Base-by-base conservation (phyloP, 495 filamentous ascomycete species). In the Entonaema liquescens region DNA sequence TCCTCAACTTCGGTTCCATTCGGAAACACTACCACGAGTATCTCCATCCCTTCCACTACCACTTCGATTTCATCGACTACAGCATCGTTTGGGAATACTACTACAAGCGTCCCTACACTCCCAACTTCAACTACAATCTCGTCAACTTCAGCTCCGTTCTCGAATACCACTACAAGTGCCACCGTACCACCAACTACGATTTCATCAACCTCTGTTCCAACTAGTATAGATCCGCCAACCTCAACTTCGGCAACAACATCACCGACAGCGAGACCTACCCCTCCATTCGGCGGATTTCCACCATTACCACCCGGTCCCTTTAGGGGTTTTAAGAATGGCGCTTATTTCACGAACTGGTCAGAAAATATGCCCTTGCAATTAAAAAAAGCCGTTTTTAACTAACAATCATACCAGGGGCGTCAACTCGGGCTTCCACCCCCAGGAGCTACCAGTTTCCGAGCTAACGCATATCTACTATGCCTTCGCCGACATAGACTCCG, bases 391-490 rank as follows among this genome's bases (percentile, higher is more conserved):
- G n/a, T n/a, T 44, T 17, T 25, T 38, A 67, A 26, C 65, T 73
- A 17, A 73, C 47, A 59, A 5, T 5, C 15, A 12, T 29, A 53
- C 31, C 23, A 73, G 70, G 70, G 70, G 70, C 17, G 50, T 73
- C 13, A 73, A 73, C 65, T 53, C 65, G 52, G 65, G 65, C 17
- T 73, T 57, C 35, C 58, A 69, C 23, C 93, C 94, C 0, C 92
- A 97, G 70, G 91, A 97, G 76, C 83, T 99, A 15, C 95, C 94
- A 2, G 92, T 89, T 5, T 87, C 93, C 47, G 92, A 97, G 59
- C 83, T 99, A 31, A 99, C 95, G 0, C 95, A 99, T 80, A 83
- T 98, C 4, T 88, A 98, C 15, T 99, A 86, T 67, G 84, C 89
- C 35, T 91, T 91, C 73, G 89, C 87, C 79, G 44, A 78, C 77